Evolutionary conservation across 2,329 filamentous ascomycete species (phyloP).

Genomic region (Albifimbria verrucaria): DNA sequence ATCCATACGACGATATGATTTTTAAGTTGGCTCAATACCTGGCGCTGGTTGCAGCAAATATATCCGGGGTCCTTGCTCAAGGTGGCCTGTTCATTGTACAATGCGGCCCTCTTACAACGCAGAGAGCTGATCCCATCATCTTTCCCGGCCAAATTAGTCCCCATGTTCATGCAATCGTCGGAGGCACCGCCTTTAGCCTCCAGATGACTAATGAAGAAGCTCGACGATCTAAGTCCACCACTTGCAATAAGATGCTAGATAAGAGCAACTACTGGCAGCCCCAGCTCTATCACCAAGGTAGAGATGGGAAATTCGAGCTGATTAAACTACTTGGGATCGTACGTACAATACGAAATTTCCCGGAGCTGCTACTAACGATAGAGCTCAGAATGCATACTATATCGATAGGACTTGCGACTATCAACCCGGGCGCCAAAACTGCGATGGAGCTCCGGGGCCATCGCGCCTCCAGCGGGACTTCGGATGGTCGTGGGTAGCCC

Average conservation of each 20-base stretch:
- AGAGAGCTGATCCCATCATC: constrained; percentile 59
- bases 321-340: constrained; percentile 28
- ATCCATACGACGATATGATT: no score
- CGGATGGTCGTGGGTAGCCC: no score
- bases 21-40: no score
- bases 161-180: constrained; percentile 61
- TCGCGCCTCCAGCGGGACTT: not conserved
- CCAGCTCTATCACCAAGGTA: constrained; percentile 45
- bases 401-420: constrained; percentile 24
- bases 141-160: constrained; percentile 48
- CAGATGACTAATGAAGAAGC: constrained; percentile 50
- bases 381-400: no score
- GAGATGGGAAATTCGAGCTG: constrained; percentile 52
- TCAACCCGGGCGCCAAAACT: constrained; percentile 17
- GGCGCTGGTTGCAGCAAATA: no score
- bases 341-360: no score
- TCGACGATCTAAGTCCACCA: constrained; percentile 55
- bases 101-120: constrained; percentile 21
- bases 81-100: constrained; percentile 25
- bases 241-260: constrained; percentile 60
- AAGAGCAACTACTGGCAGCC: constrained; percentile 69
- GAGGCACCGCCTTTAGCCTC: constrained; percentile 58
- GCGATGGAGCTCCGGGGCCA: constrained; percentile 4
- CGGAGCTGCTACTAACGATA: no score
- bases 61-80: no score